phyloP scores from a whole-genome alignment of 2,329 filamentous ascomycete genomes.

The Cytospora schulzeri region DNA sequence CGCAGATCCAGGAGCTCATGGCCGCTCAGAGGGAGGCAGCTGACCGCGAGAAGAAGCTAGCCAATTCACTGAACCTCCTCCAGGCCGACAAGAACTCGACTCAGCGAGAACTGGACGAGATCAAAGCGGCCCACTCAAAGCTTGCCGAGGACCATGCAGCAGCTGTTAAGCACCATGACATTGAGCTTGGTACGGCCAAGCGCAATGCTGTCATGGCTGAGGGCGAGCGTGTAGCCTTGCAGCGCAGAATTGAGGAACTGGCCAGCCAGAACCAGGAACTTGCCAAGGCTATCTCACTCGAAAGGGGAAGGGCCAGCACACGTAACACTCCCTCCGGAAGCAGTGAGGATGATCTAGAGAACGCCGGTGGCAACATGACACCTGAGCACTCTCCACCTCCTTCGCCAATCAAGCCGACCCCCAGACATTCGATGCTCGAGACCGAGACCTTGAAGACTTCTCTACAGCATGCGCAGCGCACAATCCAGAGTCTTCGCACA shows the following conservation, averaged over 20 bases:
- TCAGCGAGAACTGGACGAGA: slow-evolving; percentile 88
- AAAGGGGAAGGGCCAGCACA: slow-evolving; percentile 68
- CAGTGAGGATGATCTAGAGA: slow-evolving; percentile 65
- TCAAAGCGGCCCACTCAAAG: slow-evolving; percentile 77
- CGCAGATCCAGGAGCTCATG: slow-evolving; percentile 82
- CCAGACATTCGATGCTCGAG: slow-evolving; percentile 88
- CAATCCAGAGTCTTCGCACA: slow-evolving; percentile 93
- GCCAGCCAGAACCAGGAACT: slow-evolving; percentile 89
- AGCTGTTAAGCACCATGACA: slow-evolving; percentile 80
- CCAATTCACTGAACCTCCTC: slow-evolving; percentile 68
- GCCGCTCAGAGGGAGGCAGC: slow-evolving; percentile 72
- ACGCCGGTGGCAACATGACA: slow-evolving; percentile 68
- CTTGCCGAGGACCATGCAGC: slow-evolving; percentile 79
- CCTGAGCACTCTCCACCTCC: slow-evolving; percentile 89
- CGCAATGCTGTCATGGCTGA: slow-evolving; percentile 79
- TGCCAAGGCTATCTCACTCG: slow-evolving; percentile 77
- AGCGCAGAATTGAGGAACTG: slow-evolving; percentile 85
- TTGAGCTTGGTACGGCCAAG: slow-evolving; percentile 82
- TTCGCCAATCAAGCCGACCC: slow-evolving; percentile 89
- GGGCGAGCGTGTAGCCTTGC: slow-evolving; percentile 74
- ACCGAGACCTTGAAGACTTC: slow-evolving; percentile 94
- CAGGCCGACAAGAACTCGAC: slow-evolving; percentile 74
- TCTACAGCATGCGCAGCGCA: slow-evolving; percentile 89
- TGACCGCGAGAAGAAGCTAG: slow-evolving; percentile 82
- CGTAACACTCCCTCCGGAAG: slow-evolving; percentile 60